These are phyloP conservation scores for Penicillium paradoxum DNA, from an alignment of 495 filamentous ascomycete species.

Conservation along the genomic window DNA sequence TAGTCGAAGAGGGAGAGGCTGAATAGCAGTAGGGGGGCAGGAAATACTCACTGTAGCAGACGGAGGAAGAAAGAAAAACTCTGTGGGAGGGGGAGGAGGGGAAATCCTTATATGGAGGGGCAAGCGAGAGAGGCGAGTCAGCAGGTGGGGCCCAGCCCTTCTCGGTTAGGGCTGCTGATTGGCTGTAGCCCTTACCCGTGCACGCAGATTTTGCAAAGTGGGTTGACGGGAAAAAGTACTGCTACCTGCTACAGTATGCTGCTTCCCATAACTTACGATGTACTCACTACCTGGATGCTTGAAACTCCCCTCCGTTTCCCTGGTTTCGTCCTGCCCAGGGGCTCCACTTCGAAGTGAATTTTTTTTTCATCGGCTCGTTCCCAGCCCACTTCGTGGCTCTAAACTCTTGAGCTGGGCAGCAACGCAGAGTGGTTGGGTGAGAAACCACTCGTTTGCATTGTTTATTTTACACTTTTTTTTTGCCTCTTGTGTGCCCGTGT, in stretches of 20 bases:
- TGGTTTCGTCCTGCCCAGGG: slow-evolving; percentile 21
- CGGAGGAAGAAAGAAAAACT: slow-evolving; percentile 39
- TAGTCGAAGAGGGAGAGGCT: slow-evolving; percentile 8
- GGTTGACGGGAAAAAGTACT: slow-evolving; percentile 9
- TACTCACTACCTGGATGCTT: not conserved
- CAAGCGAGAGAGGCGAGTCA: slow-evolving; percentile 45
- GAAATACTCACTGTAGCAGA: slow-evolving; percentile 50
- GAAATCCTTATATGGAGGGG: slow-evolving; percentile 52
- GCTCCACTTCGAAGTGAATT: slow-evolving; percentile 24
- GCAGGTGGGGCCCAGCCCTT: slow-evolving; percentile 42
- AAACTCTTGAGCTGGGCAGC: slow-evolving; percentile 35
- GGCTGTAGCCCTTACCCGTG: slow-evolving; percentile 22
- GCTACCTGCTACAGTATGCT: not conserved
- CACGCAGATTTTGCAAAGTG: slow-evolving; percentile 38
- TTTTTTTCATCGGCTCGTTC: slow-evolving; percentile 22
- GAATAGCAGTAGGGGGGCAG: slow-evolving; percentile 25
- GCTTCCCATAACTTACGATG: fast-evolving
- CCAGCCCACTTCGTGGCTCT: slow-evolving; percentile 19
- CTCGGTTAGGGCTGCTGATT: slow-evolving; percentile 23
- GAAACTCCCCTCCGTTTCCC: slow-evolving; percentile 18
- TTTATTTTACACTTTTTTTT: slow-evolving; percentile 17
- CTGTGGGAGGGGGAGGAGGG: slow-evolving; percentile 42
- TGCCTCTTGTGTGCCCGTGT: not conserved
- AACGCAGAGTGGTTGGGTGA: slow-evolving; percentile 36
- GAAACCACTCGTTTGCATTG: slow-evolving; percentile 14